phyloP scores from a whole-genome alignment of 2,329 filamentous ascomycete species.

The Apiospora rasikravindrae region DNA sequence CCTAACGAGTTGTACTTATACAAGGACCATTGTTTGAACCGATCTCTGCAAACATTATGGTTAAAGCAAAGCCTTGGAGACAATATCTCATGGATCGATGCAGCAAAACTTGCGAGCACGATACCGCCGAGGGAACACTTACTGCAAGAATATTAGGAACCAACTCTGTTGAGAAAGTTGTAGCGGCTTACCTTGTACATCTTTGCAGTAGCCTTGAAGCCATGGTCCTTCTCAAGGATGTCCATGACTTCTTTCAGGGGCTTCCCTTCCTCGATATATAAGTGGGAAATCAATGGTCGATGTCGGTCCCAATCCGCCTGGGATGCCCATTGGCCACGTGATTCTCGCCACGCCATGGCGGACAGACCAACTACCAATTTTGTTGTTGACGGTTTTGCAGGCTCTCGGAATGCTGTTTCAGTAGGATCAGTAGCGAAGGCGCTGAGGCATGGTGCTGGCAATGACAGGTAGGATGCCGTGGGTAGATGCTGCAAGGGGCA shows the following conservation, averaged over 20 bases:
- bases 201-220: slow-evolving; percentile 17
- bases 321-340: slow-evolving; percentile 16
- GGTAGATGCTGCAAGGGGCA: neutral
- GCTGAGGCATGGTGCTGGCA: neutral
- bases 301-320: slow-evolving; percentile 17
- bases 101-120: neutral
- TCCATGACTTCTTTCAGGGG: slow-evolving; percentile 10
- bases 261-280: slow-evolving; percentile 13
- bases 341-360: neutral
- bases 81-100: neutral
- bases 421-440: neutral
- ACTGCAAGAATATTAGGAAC: neutral
- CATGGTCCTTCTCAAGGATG: slow-evolving; percentile 11
- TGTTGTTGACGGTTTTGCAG: neutral
- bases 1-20: slow-evolving; percentile 10
- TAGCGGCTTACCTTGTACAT: slow-evolving; percentile 21
- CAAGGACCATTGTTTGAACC: slow-evolving; percentile 12
- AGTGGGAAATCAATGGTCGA: neutral
- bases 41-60: neutral
- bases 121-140: neutral
- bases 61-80: neutral
- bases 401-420: neutral
- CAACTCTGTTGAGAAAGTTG: neutral
- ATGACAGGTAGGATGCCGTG: neutral
- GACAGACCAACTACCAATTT: neutral